phyloP scores from a whole-genome alignment of 768 basidiomycete genomes.

The Saitozyma podzolica region DNA sequence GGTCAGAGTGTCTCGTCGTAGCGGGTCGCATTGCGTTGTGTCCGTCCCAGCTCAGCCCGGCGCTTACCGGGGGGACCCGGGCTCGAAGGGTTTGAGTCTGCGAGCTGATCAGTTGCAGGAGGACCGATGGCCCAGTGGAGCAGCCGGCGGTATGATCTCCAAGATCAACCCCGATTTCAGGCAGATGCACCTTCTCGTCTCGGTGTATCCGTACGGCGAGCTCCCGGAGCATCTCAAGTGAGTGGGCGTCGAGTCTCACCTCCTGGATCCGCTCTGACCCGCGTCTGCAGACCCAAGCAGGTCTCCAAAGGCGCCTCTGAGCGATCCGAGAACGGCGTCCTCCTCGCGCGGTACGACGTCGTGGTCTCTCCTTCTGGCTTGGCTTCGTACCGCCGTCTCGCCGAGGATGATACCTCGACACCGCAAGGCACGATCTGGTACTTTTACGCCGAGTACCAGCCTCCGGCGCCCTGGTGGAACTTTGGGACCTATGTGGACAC shows the following conservation, averaged over 20 bases:
- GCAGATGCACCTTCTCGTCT: constrained; percentile 30
- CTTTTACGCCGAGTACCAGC: constrained; percentile 30
- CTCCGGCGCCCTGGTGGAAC: constrained; percentile 22
- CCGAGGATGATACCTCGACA: not conserved
- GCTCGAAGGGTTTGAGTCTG: not conserved
- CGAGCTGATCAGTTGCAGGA: not conserved
- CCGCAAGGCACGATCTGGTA: constrained; percentile 24
- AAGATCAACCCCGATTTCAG: constrained; percentile 33
- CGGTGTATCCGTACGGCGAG: constrained; percentile 31
- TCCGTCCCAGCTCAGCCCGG: not conserved
- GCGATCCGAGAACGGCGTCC: constrained; percentile 30
- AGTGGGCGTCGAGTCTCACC: not conserved
- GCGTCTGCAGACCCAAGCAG: too few relatives aligned
- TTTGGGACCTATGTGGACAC: constrained; percentile 33
- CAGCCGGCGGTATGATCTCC: constrained; percentile 33
- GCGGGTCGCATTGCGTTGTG: not conserved
- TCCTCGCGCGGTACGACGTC: constrained; percentile 31
- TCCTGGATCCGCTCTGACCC: not conserved
- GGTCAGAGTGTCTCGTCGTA: constrained; percentile 1
- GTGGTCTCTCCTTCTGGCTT: constrained; percentile 13
- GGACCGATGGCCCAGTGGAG: constrained; percentile 37
- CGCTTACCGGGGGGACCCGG: too few relatives aligned
- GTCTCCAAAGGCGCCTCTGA: not conserved
- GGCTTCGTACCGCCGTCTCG: constrained; percentile 18
- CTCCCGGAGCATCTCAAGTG: constrained; percentile 7